Conservation (phyloP, 768 basidiomycete species). For the Boletus patriciae region DNA sequence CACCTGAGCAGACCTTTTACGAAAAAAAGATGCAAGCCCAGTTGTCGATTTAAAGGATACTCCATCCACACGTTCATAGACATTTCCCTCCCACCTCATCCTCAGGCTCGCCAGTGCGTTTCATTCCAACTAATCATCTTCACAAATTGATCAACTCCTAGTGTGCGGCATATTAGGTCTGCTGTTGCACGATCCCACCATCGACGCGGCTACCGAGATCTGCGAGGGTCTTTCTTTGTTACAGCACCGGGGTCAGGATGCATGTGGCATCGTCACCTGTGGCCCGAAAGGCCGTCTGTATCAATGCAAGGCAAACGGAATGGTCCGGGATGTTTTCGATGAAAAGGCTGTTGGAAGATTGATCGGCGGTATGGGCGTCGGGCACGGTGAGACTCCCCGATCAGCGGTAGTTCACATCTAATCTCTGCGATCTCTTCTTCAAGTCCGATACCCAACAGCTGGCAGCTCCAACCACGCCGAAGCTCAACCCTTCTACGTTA, state of each 20-base stretch:
- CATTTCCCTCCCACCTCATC: background rate
- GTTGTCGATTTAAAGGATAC: conserved; percentile 1
- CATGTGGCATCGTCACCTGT: conserved; percentile 95
- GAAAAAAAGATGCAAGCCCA: conserved; percentile 12
- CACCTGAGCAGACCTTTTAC: background rate
- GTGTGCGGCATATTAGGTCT: conserved; percentile 95
- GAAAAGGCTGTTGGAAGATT: conserved; percentile 69
- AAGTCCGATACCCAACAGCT: conserved; percentile 97
- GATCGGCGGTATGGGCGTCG: conserved; percentile 94
- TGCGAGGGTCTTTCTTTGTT: conserved; percentile 93
- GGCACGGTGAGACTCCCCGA: conserved; percentile 68
- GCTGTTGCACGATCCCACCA: conserved; percentile 71
- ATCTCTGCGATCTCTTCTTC: conserved; percentile 14
- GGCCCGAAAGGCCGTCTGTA: conserved; percentile 93
- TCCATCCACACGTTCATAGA: conserved; percentile 7
- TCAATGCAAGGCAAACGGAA: conserved; percentile 98
- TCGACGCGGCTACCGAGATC: conserved; percentile 84
- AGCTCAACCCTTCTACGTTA: conserved; percentile 99
- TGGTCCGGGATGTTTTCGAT: conserved; percentile 98
- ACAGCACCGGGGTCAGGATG: conserved; percentile 98
- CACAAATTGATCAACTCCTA: conserved; percentile 23
- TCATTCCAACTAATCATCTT: background rate
- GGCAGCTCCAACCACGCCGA: conserved; percentile 96
- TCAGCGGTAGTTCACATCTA: background rate
- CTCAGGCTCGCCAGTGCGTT: conserved; percentile 31